These are phyloP conservation scores for Stenocarpella maydis DNA, from an alignment of 2,329 filamentous ascomycete genomes.

Conservation along the genomic window DNA sequence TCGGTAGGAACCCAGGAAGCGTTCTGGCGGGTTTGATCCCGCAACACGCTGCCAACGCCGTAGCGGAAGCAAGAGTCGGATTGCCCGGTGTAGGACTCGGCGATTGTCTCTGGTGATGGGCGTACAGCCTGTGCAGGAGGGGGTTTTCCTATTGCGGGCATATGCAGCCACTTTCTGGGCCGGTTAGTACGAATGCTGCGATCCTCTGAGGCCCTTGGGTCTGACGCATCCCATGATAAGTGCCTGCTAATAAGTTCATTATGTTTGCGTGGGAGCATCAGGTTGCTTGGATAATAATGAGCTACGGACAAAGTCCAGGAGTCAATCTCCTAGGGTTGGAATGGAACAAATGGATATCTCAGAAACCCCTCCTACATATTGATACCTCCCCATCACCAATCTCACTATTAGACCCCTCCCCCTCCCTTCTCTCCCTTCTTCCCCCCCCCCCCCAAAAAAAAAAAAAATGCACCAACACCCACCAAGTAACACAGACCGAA, in stretches of 20 bases:
- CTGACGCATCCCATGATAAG: not conserved
- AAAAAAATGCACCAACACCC: not conserved
- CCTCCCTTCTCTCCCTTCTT: too few relatives aligned
- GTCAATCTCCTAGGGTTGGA: too few relatives aligned
- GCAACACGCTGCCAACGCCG: not conserved
- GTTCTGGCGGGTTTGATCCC: not conserved
- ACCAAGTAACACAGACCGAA: not conserved
- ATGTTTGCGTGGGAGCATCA: too few relatives aligned
- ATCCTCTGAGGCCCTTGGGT: not conserved
- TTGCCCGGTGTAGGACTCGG: not conserved
- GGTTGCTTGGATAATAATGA: too few relatives aligned
- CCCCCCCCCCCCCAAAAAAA: too few relatives aligned
- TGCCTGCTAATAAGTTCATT: too few relatives aligned
- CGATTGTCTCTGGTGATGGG: slow-evolving; percentile 1
- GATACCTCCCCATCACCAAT: too few relatives aligned
- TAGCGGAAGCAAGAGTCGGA: not conserved
- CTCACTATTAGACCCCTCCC: too few relatives aligned
- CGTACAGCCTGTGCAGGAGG: not conserved
- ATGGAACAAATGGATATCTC: too few relatives aligned
- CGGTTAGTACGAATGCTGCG: not conserved
- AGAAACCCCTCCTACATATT: too few relatives aligned
- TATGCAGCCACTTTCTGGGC: slow-evolving; percentile 3
- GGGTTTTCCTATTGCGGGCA: not conserved
- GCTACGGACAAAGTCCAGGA: too few relatives aligned
- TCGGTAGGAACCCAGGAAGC: slow-evolving; percentile 5